Conservation (phyloP, 2,329 filamentous ascomycete species). For the Claviceps quebecensis region DNA sequence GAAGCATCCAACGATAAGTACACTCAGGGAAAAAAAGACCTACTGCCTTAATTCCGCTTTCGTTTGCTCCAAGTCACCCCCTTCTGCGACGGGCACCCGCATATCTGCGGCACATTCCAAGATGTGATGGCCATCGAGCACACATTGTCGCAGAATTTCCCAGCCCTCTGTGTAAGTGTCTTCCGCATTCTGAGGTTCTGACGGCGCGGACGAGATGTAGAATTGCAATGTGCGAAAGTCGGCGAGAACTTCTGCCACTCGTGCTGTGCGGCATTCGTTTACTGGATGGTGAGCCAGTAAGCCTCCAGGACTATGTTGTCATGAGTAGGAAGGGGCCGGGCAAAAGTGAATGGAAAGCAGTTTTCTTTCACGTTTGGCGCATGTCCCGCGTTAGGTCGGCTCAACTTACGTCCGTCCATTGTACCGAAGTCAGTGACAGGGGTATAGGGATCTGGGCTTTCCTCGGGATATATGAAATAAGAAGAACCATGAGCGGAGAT, state of each 20-base stretch:
- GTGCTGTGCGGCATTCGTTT: conserved; percentile 43
- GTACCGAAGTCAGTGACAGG: conserved; percentile 1
- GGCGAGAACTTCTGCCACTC: conserved; percentile 47
- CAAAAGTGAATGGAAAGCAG: neutral
- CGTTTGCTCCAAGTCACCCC: conserved; percentile 43
- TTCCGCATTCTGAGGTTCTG: conserved; percentile 37
- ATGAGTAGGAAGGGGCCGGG: neutral
- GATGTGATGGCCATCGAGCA: conserved; percentile 49
- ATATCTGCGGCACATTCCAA: conserved; percentile 51
- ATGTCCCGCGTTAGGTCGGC: neutral
- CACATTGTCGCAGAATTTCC: conserved; percentile 47
- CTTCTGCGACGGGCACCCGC: conserved; percentile 36
- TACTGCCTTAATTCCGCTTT: conserved; percentile 52
- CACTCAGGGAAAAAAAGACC: conserved; percentile 11
- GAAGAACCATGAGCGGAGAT: neutral
- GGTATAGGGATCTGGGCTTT: neutral
- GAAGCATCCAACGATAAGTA: neutral
- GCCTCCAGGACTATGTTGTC: neutral
- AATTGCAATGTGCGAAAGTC: conserved; percentile 50
- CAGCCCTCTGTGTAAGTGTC: conserved; percentile 53
- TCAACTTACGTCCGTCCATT: conserved; percentile 15
- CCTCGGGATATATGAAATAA: neutral
- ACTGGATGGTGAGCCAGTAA: conserved; percentile 24
- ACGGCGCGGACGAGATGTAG: conserved; percentile 43
- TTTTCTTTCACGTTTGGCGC: neutral